phyloP scores from a whole-genome alignment of 2,329 filamentous ascomycete genomes.

The Neofusicoccum kwambonambiense region DNA sequence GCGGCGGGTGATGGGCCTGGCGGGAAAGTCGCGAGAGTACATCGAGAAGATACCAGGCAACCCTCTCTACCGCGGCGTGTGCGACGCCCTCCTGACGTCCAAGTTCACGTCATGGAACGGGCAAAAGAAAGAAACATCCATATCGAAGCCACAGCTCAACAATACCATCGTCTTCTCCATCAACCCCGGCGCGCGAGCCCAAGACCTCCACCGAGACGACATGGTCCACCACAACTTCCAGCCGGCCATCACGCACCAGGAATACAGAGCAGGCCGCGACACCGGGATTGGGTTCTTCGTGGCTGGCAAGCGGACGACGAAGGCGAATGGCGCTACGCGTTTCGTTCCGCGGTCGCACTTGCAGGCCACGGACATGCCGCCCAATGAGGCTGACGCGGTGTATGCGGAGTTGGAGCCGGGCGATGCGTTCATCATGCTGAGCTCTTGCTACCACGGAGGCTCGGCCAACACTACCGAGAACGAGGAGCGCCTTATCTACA shows the following conservation, averaged over 20 bases:
- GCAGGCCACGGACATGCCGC: background rate
- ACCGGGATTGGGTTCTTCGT: slow-evolving; percentile 36
- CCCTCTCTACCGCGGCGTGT: background rate
- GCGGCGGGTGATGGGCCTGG: background rate
- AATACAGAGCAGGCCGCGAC: slow-evolving; percentile 25
- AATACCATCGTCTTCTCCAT: slow-evolving; percentile 29
- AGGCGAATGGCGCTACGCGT: slow-evolving; percentile 37
- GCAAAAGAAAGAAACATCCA: background rate
- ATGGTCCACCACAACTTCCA: slow-evolving; percentile 28
- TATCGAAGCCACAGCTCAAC: slow-evolving; percentile 37
- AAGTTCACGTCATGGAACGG: background rate
- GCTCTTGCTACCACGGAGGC: slow-evolving; percentile 36
- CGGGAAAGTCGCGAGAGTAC: background rate
- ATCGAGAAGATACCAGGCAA: background rate
- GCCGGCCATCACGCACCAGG: slow-evolving; percentile 5
- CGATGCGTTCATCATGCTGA: slow-evolving; percentile 39
- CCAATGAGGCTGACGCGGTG: background rate
- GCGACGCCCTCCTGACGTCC: background rate
- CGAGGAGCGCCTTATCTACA: slow-evolving; percentile 34
- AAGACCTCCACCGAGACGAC: slow-evolving; percentile 32
- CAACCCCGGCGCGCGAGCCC: slow-evolving; percentile 7
- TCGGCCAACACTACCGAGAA: slow-evolving; percentile 33
- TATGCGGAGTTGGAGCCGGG: slow-evolving; percentile 35
- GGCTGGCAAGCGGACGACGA: slow-evolving; percentile 32
- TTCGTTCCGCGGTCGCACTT: slow-evolving; percentile 41